Evolutionary conservation across 2,329 filamentous ascomycete genomes (phyloP), one percentile per base, ranked within the genome.

Genomic region (Eutypa lata): DNA sequence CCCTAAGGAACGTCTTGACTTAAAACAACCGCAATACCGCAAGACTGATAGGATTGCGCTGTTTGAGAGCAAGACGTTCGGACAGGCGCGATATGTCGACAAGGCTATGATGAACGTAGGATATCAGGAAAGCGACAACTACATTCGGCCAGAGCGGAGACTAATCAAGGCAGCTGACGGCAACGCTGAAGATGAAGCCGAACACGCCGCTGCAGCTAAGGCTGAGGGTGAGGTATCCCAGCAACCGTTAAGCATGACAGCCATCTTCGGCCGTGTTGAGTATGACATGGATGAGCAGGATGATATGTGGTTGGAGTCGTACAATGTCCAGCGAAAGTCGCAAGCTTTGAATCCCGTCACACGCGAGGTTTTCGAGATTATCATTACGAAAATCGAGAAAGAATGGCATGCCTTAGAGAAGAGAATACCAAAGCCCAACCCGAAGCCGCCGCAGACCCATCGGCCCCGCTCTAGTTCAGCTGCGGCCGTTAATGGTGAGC

Each of bases 261-360:
- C 73, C 49, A 76, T 76, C 18, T 81, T 95, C 38, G 90, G 91
- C 13, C 86, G 90, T 52, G 94, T 99, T 19, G 94, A 99, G 68
- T 99, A 99, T 69, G 94, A 99, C 70, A 99, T 99, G 94, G 94
- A 99, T 66, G 94, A 99, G 72, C 94, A 99, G 67, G 94, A 99
- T 69, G 91, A 96, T 61, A 91, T 92, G 74, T 99, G 94, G 94
- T 77, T 99, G 24, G 89, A 94, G 61, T 83, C 85, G 38, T 84
- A 93, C 67, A 99, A 99, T 64, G 74, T 77, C 13, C 85, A 89
- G 63, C 84, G 94, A 53, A 89, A 86, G 67, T 80, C 82, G 22
- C 83, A 88, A 60, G 85, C 87, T 45, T 83, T 90, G 21, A 90
- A 95, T 61, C 79, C 86, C 2, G 94, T 99, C 63, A 95, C 92